Evolutionary conservation across 169 alveolate species (phyloP).

Genomic region (Pseudocohnilembus persalinus): DNA sequence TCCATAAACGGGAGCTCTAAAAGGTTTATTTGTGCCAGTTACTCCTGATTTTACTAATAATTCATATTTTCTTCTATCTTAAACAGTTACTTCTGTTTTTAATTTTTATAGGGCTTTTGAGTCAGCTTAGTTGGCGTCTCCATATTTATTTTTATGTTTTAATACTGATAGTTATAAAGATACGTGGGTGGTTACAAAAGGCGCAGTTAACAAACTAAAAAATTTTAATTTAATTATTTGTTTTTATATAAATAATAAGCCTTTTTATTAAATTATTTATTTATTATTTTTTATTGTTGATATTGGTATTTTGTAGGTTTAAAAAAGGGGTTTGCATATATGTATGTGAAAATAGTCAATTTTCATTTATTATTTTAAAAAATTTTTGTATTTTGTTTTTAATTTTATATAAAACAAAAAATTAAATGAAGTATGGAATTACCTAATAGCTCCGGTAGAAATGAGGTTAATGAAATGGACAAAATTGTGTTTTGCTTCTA

Average conservation of each 20-base stretch:
- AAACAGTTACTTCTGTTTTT: conserved; percentile 25
- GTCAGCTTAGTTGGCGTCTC: conserved; percentile 19
- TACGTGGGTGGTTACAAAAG: conserved; percentile 32
- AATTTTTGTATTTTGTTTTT: no score
- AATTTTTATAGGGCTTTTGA: conserved; percentile 27
- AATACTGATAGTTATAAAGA: conserved; percentile 36
- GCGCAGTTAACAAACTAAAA: conserved; percentile 17
- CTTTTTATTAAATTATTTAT: no score
- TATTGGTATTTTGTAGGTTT: no score
- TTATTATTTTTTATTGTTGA: no score
- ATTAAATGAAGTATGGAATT: no score
- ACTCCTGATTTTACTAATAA: conserved; percentile 38
- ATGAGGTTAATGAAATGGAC: not conserved
- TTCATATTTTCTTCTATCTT: conserved; percentile 42
- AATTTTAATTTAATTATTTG: no score
- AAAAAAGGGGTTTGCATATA: no score
- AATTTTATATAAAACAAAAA: not conserved
- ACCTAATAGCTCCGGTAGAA: not conserved
- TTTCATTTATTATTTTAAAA: no score
- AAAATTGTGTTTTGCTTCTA: not conserved
- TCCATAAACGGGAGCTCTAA: conserved; percentile 44
- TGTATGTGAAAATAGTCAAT: no score
- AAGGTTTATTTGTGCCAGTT: conserved; percentile 29
- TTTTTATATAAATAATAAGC: not conserved
- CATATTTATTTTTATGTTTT: conserved; percentile 34